Percentiles rank a stretch among this genome's conserved stretches.
Conservation (phyloP, 2,329 filamentous ascomycete species). For the Fusarium caatingaense region DNA sequence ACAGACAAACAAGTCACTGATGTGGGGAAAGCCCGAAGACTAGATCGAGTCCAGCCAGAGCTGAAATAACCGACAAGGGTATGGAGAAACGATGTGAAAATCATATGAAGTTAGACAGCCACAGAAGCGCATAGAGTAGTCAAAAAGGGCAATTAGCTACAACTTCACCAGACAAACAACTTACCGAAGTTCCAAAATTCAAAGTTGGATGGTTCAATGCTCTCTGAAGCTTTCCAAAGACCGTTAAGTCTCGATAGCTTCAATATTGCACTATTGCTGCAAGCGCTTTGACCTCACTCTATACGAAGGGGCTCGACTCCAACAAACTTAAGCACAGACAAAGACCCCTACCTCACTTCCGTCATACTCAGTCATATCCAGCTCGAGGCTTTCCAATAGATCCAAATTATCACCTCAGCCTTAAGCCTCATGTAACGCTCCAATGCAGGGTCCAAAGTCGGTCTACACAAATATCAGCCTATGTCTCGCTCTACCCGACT, state of each 20-base stretch:
- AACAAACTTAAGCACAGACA: background rate
- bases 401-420: background rate
- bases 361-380: background rate
- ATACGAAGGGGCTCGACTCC: background rate
- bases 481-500: background rate
- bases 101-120: background rate
- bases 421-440: background rate
- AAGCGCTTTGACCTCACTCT: background rate
- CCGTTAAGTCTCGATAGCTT: background rate
- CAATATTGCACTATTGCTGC: background rate
- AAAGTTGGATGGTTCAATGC: background rate
- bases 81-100: background rate
- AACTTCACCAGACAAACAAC: background rate
- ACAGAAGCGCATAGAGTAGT: background rate
- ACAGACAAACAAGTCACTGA: background rate
- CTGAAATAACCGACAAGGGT: background rate
- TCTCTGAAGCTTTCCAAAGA: background rate
- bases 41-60: background rate
- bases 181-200: background rate
- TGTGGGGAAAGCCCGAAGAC: background rate
- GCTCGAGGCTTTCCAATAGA: background rate
- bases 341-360: background rate
- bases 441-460: background rate
- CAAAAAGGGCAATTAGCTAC: background rate
- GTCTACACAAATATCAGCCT: slow-evolving; percentile 1